Evolutionary conservation across 2,329 filamentous ascomycete genomes (phyloP).

Genomic region (Seiridium unicorne): DNA sequence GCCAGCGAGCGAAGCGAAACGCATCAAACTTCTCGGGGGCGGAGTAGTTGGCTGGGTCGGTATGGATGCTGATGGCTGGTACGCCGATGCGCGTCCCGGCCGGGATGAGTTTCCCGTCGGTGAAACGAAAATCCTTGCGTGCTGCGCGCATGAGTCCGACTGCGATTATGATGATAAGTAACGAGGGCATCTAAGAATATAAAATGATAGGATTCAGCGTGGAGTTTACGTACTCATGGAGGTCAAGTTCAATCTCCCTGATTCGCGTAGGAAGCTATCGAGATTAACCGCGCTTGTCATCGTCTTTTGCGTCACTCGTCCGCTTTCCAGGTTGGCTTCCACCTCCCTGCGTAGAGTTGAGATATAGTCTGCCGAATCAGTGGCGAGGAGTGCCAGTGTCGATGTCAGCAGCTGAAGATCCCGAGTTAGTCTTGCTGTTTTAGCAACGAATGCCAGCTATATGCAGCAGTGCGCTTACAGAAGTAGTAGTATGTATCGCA

Average conservation of each 20-base stretch:
- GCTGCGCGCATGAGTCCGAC: neutral
- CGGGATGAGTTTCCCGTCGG: conserved; percentile 8
- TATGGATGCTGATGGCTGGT: neutral
- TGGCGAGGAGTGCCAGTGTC: conserved; percentile 1
- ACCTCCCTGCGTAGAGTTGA: conserved; percentile 4
- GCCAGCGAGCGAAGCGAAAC: neutral
- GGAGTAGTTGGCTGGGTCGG: conserved; percentile 8
- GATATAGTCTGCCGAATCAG: conserved; percentile 7
- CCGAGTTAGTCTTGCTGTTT: neutral
- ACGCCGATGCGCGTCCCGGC: conserved; percentile 8
- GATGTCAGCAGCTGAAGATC: conserved; percentile 4
- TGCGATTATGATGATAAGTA: neutral
- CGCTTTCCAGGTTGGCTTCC: conserved; percentile 1
- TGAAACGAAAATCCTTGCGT: conserved; percentile 9
- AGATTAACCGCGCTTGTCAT: conserved; percentile 6
- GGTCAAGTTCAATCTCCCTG: conserved; percentile 4
- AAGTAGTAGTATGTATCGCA: conserved; percentile 9
- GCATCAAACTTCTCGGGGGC: conserved; percentile 9
- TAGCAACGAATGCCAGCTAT: no score
- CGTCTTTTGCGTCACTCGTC: neutral
- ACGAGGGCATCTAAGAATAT: neutral
- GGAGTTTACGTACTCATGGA: conserved; percentile 6
- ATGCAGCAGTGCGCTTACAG: neutral
- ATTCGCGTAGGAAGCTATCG: conserved; percentile 11
- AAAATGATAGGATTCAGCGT: no score